Percentiles rank a stretch among this genome's conserved stretches.
Conservation (phyloP, 2,329 filamentous ascomycete species). For the Colletotrichum sp. region DNA sequence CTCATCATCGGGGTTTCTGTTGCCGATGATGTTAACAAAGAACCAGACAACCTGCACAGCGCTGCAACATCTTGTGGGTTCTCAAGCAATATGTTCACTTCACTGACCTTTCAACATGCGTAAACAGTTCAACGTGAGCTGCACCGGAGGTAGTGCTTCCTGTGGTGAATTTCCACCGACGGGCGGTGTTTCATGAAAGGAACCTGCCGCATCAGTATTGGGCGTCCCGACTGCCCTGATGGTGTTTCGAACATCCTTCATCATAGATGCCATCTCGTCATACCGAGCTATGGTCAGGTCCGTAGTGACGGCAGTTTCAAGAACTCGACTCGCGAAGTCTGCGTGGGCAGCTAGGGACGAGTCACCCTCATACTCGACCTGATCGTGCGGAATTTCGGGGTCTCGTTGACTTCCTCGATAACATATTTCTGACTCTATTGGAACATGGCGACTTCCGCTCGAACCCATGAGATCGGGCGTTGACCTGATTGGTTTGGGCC, state of each 20-base stretch:
- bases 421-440: rapidly evolving
- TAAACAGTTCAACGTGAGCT: background rate
- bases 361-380: background rate
- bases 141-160: background rate
- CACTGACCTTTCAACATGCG: background rate
- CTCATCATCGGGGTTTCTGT: background rate
- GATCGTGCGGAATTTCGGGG: rapidly evolving
- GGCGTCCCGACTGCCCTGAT: no score
- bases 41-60: no score
- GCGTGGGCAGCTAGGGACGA: background rate
- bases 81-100: no score
- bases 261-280: background rate
- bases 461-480: no score
- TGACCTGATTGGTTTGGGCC: background rate
- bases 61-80: no score
- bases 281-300: rapidly evolving
- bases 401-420: background rate
- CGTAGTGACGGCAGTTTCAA: background rate
- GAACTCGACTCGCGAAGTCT: background rate
- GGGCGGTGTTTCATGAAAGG: no score
- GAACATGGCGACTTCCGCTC: background rate
- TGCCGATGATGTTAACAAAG: no score
- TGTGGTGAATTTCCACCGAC: rapidly evolving
- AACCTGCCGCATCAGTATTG: no score
- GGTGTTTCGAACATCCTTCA: background rate